These are phyloP conservation scores for Venturia aucupariae DNA, from an alignment of 2,329 filamentous ascomycete species.

Conservation along the genomic window DNA sequence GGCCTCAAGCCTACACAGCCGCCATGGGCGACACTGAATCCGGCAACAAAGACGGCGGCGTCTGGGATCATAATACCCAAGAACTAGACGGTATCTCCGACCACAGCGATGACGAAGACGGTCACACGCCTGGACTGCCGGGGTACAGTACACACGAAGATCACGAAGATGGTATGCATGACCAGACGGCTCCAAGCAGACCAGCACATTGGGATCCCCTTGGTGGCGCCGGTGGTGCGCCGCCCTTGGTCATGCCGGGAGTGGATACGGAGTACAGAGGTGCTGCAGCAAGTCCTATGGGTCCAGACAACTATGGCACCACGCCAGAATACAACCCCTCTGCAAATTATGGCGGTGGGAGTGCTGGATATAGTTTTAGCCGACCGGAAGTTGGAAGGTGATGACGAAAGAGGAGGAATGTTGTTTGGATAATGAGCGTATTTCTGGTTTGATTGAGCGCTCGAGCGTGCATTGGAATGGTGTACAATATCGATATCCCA, in stretches of 20 bases:
- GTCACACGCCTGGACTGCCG: conserved; percentile 29
- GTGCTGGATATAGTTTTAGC: conserved; percentile 10
- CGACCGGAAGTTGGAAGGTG: not conserved
- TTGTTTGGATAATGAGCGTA: not conserved
- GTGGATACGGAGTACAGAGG: conserved; percentile 13
- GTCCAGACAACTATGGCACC: not conserved
- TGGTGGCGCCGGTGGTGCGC: not conserved
- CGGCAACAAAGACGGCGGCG: conserved; percentile 35
- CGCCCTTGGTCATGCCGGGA: conserved; percentile 1
- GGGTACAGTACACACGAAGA: conserved; percentile 40
- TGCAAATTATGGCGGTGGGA: not conserved
- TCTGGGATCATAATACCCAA: conserved; percentile 36
- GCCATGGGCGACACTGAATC: conserved; percentile 33
- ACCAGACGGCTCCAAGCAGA: conserved; percentile 32
- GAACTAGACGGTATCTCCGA: conserved; percentile 22
- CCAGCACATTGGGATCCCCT: conserved; percentile 29
- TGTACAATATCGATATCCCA: not conserved
- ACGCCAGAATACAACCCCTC: conserved; percentile 3
- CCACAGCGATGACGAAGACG: conserved; percentile 32
- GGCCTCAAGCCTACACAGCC: conserved; percentile 30
- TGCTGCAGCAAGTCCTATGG: conserved; percentile 12
- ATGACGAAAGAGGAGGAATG: not conserved
- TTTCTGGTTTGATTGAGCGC: not conserved
- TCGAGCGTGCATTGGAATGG: not conserved
- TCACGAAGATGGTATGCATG: conserved; percentile 20